Conservation (phyloP, 495 filamentous ascomycete genomes). For the Neurospora sp. region DNA sequence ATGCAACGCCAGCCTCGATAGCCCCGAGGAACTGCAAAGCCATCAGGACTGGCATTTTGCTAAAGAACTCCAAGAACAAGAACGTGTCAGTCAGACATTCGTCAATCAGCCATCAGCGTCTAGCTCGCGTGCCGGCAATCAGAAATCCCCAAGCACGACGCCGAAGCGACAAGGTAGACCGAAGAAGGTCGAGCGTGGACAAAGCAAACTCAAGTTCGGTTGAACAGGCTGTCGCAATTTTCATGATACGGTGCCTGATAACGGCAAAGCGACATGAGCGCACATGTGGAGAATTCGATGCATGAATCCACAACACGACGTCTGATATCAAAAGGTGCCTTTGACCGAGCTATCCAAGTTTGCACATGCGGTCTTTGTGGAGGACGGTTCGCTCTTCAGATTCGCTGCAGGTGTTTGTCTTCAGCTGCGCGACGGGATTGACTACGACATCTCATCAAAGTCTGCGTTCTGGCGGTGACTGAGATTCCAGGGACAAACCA, state of each 20-base stretch:
- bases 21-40: conserved; percentile 51
- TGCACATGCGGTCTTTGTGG: not conserved
- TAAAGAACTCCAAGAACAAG: conserved; percentile 61
- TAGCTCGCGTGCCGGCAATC: conserved; percentile 9
- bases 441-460: not conserved
- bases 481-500: not conserved
- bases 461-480: not conserved
- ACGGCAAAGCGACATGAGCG: not conserved
- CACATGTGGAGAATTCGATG: not conserved
- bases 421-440: not conserved
- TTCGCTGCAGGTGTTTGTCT: not conserved
- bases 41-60: conserved; percentile 97
- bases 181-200: conserved; percentile 61
- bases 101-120: conserved; percentile 23
- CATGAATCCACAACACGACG: not conserved
- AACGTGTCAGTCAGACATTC: conserved; percentile 37
- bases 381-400: not conserved
- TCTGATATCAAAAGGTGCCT: not conserved
- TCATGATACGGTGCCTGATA: not conserved
- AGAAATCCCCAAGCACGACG: conserved; percentile 25
- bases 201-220: conserved; percentile 65
- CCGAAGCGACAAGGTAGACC: conserved; percentile 20
- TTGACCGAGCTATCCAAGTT: not conserved
- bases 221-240: conserved; percentile 24
- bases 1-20: conserved; percentile 51